phyloP scores from a whole-genome alignment of 495 filamentous ascomycete species.

The Hypoxylon fragiforme region DNA sequence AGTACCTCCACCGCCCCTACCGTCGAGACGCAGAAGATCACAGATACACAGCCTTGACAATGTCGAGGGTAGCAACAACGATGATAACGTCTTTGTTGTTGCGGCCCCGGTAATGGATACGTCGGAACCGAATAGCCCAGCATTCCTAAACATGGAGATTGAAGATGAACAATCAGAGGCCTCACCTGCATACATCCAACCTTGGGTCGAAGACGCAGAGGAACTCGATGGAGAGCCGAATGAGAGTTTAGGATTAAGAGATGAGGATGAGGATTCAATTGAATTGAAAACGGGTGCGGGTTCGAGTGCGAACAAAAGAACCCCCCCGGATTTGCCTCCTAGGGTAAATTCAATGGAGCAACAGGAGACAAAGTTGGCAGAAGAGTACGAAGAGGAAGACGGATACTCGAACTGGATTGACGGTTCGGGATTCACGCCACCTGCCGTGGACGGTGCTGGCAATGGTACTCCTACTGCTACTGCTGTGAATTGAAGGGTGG shows the following conservation, averaged over 20 bases:
- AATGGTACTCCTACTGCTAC: neutral
- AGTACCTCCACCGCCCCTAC: slow-evolving; percentile 46
- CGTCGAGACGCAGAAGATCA: slow-evolving; percentile 32
- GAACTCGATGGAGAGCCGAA: slow-evolving; percentile 19
- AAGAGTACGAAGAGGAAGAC: slow-evolving; percentile 29
- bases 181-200: slow-evolving; percentile 40
- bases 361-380: neutral
- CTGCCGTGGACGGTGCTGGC: neutral
- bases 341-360: slow-evolving; percentile 1
- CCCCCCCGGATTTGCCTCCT: slow-evolving; percentile 16
- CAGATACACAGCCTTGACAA: slow-evolving; percentile 30
- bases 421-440: slow-evolving; percentile 17
- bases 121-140: slow-evolving; percentile 61
- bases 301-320: neutral
- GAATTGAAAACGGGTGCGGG: neutral
- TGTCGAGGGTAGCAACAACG: slow-evolving; percentile 27
- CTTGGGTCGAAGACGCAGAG: slow-evolving; percentile 49
- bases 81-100: slow-evolving; percentile 60
- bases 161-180: slow-evolving; percentile 9
- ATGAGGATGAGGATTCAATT: slow-evolving; percentile 27
- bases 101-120: slow-evolving; percentile 53
- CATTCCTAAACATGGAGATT: slow-evolving; percentile 21
- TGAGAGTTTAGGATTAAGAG: too few species aligned
- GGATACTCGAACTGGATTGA: slow-evolving; percentile 36
- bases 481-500: neutral